Conservation (phyloP, 768 basidiomycete species). For the Nidula microcarpa region DNA sequence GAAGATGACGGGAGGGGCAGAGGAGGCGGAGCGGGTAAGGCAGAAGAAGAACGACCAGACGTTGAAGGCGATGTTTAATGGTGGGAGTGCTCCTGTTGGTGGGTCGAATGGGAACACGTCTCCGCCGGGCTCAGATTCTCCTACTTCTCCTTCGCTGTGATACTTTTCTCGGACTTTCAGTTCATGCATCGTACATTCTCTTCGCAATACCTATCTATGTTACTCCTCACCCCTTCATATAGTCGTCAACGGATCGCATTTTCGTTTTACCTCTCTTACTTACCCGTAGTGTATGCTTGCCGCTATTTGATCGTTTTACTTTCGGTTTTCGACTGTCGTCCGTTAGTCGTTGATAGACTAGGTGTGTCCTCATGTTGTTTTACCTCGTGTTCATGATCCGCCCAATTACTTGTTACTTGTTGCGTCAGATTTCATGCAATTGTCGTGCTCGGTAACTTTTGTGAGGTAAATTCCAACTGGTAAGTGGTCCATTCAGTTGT, state of each 20-base stretch:
- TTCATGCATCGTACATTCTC: constrained; percentile 13
- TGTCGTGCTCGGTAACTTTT: no score
- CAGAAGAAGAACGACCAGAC: constrained; percentile 82
- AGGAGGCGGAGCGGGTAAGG: constrained; percentile 85
- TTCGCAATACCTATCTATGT: constrained; percentile 13
- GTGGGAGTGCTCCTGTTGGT: constrained; percentile 2
- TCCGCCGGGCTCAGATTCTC: neutral
- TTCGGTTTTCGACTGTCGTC: no score
- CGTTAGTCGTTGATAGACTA: no score
- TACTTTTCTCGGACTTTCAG: constrained; percentile 1
- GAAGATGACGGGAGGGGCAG: constrained; percentile 93
- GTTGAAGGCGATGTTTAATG: constrained; percentile 82
- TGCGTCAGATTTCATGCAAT: no score
- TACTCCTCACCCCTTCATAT: neutral
- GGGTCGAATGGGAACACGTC: neutral
- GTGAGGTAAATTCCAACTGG: no score
- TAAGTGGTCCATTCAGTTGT: no score
- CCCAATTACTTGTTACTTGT: no score
- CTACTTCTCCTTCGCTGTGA: neutral
- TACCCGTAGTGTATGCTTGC: neutral
- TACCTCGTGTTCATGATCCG: no score
- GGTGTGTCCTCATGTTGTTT: no score
- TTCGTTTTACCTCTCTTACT: neutral
- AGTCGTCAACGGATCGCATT: neutral
- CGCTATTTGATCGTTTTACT: no score